These are phyloP conservation scores for Sclerotiophoma versabilis DNA, from an alignment of 2,329 filamentous ascomycete genomes.

Conservation along the genomic window DNA sequence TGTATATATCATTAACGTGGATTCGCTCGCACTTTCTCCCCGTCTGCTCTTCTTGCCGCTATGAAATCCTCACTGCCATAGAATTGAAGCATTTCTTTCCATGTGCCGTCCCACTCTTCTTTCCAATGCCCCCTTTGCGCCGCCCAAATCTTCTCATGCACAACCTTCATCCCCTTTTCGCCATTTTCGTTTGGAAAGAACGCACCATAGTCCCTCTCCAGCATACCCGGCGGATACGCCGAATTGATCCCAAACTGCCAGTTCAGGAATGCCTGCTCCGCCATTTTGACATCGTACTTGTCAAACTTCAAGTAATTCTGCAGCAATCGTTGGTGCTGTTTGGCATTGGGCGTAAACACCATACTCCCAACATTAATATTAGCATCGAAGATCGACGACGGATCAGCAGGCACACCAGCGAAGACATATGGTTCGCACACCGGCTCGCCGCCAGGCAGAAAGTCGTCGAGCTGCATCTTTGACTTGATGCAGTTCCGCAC, in stretches of 20 bases:
- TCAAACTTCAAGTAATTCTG: constrained; percentile 44
- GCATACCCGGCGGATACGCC: constrained; percentile 34
- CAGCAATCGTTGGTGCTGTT: constrained; percentile 40
- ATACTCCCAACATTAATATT: constrained; percentile 41
- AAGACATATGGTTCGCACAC: constrained; percentile 43
- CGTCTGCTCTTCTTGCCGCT: constrained; percentile 21
- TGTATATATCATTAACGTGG: background rate
- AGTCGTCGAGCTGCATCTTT: constrained; percentile 36
- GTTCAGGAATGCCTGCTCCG: constrained; percentile 46
- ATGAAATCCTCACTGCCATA: constrained; percentile 33
- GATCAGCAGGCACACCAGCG: constrained; percentile 26
- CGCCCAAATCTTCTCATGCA: constrained; percentile 47
- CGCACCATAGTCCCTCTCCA: constrained; percentile 40
- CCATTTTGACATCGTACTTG: constrained; percentile 40
- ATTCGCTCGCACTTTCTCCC: background rate
- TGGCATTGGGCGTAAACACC: constrained; percentile 39
- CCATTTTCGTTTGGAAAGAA: constrained; percentile 36
- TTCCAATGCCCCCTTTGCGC: constrained; percentile 29
- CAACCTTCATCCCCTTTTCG: constrained; percentile 37
- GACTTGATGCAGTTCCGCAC: constrained; percentile 29
- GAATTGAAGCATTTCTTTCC: constrained; percentile 37
- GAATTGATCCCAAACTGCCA: constrained; percentile 41
- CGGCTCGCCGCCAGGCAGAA: constrained; percentile 25
- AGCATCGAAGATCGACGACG: constrained; percentile 26
- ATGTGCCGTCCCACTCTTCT: constrained; percentile 34